Evolutionary conservation across 257 asterid species (phyloP).

Genomic region (Galeopsis tetrahit): DNA sequence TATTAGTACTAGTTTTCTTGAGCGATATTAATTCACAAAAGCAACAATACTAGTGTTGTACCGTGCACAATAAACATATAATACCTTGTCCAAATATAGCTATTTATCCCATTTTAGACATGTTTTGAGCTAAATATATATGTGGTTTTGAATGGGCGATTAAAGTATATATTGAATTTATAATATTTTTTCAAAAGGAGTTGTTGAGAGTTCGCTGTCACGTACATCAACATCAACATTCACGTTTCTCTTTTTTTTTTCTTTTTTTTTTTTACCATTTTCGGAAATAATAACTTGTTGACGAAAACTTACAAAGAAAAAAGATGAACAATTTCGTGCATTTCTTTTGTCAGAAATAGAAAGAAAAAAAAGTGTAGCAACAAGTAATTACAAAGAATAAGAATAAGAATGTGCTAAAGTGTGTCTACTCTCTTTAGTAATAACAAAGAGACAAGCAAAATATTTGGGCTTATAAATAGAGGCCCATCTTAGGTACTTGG

Average conservation of each 20-base stretch:
- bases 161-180: not conserved
- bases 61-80: no score
- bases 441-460: not conserved
- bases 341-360: constrained; percentile 3
- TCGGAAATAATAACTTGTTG: constrained; percentile 5
- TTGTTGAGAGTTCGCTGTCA: not conserved
- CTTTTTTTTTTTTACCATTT: not conserved
- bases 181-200: not conserved
- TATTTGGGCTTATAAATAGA: not conserved
- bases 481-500: not conserved
- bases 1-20: no score
- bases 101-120: not conserved
- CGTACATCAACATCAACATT: not conserved
- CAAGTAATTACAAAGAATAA: not conserved
- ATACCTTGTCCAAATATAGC: not conserved
- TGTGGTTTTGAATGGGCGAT: not conserved
- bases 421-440: not conserved
- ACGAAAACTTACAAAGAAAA: not conserved
- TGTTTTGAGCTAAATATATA: not conserved
- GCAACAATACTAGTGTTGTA: no score
- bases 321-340: not conserved
- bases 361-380: not conserved
- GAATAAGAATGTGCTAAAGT: not conserved
- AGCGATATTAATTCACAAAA: no score
- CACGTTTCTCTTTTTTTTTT: not conserved